These are phyloP conservation scores for Colletotrichum sp. DNA, from an alignment of 2,329 filamentous ascomycete species.

Conservation along the genomic window DNA sequence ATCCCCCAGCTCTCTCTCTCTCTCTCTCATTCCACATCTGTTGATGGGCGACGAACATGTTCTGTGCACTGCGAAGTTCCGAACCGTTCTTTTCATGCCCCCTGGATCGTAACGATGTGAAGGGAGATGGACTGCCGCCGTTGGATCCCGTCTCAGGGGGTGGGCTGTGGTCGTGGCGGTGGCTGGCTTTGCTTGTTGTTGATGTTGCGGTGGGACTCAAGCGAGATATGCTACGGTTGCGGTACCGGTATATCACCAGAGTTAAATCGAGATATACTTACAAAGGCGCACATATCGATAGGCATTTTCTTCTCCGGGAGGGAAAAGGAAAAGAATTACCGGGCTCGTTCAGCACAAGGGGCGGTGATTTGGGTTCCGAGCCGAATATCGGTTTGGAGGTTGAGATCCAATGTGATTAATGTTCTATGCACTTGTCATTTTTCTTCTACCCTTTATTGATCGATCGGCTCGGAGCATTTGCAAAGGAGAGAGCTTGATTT, in stretches of 20 bases:
- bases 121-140: background rate
- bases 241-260: background rate
- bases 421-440: background rate
- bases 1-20: background rate
- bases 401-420: background rate
- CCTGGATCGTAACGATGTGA: background rate
- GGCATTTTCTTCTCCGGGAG: background rate
- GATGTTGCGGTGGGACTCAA: background rate
- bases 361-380: background rate
- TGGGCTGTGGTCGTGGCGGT: background rate
- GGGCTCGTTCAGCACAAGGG: background rate
- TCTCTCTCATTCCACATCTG: background rate
- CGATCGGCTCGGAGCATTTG: background rate
- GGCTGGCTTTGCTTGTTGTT: background rate
- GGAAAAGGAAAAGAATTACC: background rate
- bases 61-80: background rate
- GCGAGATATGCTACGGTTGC: background rate
- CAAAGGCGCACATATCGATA: background rate
- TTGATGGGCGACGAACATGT: background rate
- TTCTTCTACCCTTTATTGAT: background rate
- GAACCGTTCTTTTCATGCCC: background rate
- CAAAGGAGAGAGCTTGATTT: background rate
- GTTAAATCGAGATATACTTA: background rate
- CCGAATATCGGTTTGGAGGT: background rate
- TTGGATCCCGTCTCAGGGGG: background rate